Conservation (phyloP, 352 stramenopile species). For the Pythium brachiatum region DNA sequence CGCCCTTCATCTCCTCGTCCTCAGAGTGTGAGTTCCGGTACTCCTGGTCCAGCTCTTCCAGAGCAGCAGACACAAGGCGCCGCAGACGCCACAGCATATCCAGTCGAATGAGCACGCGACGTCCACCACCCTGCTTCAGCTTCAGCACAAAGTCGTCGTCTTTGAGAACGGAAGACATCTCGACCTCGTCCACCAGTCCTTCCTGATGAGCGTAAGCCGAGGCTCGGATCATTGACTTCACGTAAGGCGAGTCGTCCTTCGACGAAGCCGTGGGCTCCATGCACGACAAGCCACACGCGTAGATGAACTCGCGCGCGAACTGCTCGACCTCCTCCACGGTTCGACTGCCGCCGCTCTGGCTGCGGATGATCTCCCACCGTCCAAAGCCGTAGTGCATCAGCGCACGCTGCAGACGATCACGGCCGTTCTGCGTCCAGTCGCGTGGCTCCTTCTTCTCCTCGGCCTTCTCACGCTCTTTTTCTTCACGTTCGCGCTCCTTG, state of each 20-base stretch:
- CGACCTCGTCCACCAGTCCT: constrained; percentile 70
- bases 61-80: constrained; percentile 51
- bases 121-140: constrained; percentile 80
- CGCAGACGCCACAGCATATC: constrained; percentile 85
- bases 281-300: constrained; percentile 77
- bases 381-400: constrained; percentile 88
- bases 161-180: constrained; percentile 70
- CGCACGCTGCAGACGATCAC: constrained; percentile 78
- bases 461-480: constrained; percentile 36
- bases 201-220: constrained; percentile 62
- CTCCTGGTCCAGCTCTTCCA: constrained; percentile 56
- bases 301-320: constrained; percentile 87
- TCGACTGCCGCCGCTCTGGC: constrained; percentile 82
- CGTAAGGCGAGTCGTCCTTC: constrained; percentile 80
- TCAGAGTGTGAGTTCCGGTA: constrained; percentile 27
- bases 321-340: constrained; percentile 78
- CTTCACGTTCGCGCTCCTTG: constrained; percentile 39
- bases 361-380: constrained; percentile 87
- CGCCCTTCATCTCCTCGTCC: constrained; percentile 23
- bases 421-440: constrained; percentile 86
- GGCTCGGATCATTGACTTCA: constrained; percentile 77
- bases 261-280: constrained; percentile 49
- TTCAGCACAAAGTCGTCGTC: constrained; percentile 88
- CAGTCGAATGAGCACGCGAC: constrained; percentile 76
- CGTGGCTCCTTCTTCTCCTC: constrained; percentile 69